Base-by-base conservation (phyloP, 2,329 filamentous ascomycete genomes). In the Dactylonectria estremocensis region DNA sequence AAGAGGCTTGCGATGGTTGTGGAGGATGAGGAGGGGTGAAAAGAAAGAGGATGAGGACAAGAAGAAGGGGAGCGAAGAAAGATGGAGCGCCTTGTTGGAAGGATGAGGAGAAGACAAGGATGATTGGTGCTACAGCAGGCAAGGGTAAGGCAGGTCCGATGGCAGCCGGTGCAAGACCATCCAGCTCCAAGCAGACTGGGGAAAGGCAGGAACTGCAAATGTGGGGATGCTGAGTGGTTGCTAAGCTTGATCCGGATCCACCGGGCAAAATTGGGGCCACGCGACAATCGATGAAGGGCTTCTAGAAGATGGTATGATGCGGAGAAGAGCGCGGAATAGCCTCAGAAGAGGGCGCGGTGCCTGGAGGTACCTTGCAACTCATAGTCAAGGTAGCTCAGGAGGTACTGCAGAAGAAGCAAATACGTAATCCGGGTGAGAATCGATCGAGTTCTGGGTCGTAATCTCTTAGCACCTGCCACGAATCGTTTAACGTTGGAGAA, bases 141-240 rank as follows among this genome's bases (percentile, higher is more conserved):
- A 53, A 53, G 50, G 50, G 64, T 53, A 67, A 64, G 64, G 68
- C 61, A 56, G 54, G 59, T 61, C 56, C 46, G 52, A 65, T 33
- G 66, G 56, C 52, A 65, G 45, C 55, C 52, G 67, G 28, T 35
- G 28, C 48, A 31, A 54, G 72, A 75, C 74, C 74, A 76, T 73
- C 74, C 72, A 69, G 18, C 69, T 76, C 67, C 62, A 72, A 67
- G 72, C 74, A 75, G 72, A 54, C 65, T 57, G 68, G 66, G 69
- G 71, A 58, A 57, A 43, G 50, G 33, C 20, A 31, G 35, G 57
- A 40, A 9, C 61, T 43, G 48, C 43, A 20, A 71, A 62, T 63
- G 63, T 64, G 68, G 70, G 69, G 62, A 43, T 64, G 60, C 24
- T 74, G 68, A 73, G 64, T 74, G 71, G 72, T 63, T 70, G 58